Percentiles rank a stretch among this genome's conserved stretches.
Conservation (phyloP, 2,329 filamentous ascomycete genomes). For the Alternaria sp. region DNA sequence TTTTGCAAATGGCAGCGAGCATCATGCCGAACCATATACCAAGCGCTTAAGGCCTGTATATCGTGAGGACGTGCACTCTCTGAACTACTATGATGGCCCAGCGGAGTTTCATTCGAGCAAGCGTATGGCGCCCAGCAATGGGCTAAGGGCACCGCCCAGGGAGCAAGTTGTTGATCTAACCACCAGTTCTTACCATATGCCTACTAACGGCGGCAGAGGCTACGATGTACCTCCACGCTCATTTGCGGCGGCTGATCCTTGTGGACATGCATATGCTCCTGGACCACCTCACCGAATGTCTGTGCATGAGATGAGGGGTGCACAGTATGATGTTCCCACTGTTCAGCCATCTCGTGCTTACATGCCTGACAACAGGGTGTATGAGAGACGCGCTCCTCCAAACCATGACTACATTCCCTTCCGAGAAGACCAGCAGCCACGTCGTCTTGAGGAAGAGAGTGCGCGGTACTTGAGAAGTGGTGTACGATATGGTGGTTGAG, state of each 20-base stretch:
- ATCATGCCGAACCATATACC: constrained; percentile 9
- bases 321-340: constrained; percentile 25
- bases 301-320: constrained; percentile 25
- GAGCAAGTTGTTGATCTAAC: constrained; percentile 37
- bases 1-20: constrained; percentile 15
- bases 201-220: constrained; percentile 12
- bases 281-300: constrained; percentile 22
- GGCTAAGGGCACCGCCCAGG: constrained; percentile 17
- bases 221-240: constrained; percentile 12
- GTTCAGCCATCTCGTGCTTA: constrained; percentile 20
- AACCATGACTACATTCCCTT: constrained; percentile 20
- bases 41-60: constrained; percentile 28
- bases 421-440: constrained; percentile 17
- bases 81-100: constrained; percentile 5
- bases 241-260: constrained; percentile 14
- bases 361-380: constrained; percentile 21
- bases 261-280: constrained; percentile 22
- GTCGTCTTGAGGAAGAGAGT: constrained; percentile 16
- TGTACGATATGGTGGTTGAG: constrained; percentile 23
- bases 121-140: constrained; percentile 19
- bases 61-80: constrained; percentile 15
- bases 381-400: constrained; percentile 21
- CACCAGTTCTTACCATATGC: constrained; percentile 30
- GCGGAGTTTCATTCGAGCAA: constrained; percentile 9
- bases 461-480: constrained; percentile 20